Conservation (phyloP, 805 yeast species). For the Metschnikowia koreensis region DNA sequence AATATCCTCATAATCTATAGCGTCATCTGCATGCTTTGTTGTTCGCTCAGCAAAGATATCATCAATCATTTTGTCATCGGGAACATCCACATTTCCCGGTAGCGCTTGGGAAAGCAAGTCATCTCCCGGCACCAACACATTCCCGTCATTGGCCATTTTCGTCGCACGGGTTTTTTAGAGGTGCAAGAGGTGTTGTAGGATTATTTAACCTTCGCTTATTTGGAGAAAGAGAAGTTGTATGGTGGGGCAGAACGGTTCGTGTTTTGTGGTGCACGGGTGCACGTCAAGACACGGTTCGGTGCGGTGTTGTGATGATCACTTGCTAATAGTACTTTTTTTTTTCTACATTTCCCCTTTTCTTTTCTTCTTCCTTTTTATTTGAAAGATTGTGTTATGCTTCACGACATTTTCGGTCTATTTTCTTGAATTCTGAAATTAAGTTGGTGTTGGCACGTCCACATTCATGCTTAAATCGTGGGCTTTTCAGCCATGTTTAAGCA, state of each 20-base stretch:
- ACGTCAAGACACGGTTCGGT: neutral
- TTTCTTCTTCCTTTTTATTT: too few relatives aligned
- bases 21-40: constrained; percentile 82
- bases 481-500: too few relatives aligned
- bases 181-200: neutral
- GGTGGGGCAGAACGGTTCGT: neutral
- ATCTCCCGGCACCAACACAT: neutral
- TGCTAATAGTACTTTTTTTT: too few relatives aligned
- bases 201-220: neutral
- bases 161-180: neutral
- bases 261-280: constrained; percentile 5
- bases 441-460: too few relatives aligned
- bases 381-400: too few relatives aligned
- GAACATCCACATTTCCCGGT: constrained; percentile 25
- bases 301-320: neutral
- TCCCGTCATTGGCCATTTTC: constrained; percentile 8
- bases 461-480: too few relatives aligned
- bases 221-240: neutral
- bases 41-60: constrained; percentile 35
- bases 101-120: constrained; percentile 5
- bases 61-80: constrained; percentile 38
- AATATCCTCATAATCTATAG: constrained; percentile 90
- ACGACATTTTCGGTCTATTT: too few relatives aligned
- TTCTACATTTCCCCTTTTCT: too few relatives aligned
- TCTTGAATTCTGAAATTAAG: too few relatives aligned